Conservation (phyloP, 805 yeast species). For the Candida easanensis region DNA sequence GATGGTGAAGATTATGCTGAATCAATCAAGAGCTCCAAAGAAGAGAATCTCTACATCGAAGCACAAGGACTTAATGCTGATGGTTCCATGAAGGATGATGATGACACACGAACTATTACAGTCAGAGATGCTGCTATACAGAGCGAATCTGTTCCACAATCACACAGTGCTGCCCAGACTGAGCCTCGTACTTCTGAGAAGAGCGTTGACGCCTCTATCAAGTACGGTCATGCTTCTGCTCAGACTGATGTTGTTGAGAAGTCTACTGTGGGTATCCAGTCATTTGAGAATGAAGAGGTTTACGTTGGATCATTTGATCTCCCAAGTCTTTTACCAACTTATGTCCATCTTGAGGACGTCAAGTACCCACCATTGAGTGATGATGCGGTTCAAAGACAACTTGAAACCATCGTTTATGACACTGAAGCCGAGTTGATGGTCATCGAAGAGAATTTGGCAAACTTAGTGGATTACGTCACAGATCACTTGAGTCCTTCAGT, state of each 20-base stretch:
- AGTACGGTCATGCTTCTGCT: not conserved
- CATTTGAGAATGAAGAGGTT: constrained; percentile 34
- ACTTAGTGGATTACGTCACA: constrained; percentile 28
- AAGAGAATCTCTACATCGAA: constrained; percentile 13
- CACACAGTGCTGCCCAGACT: constrained; percentile 2
- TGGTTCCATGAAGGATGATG: constrained; percentile 9
- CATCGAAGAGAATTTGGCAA: constrained; percentile 29
- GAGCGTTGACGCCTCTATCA: constrained; percentile 3
- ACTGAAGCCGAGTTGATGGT: constrained; percentile 34
- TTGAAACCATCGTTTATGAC: constrained; percentile 25
- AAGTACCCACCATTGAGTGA: constrained; percentile 22
- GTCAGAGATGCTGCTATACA: not conserved
- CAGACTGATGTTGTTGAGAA: constrained; percentile 19
- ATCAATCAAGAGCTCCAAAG: constrained; percentile 12
- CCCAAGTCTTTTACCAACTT: constrained; percentile 18
- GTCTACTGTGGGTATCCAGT: constrained; percentile 7
- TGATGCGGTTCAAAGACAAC: constrained; percentile 15
- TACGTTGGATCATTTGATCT: constrained; percentile 26
- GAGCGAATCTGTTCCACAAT: not conserved
- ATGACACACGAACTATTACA: not conserved
- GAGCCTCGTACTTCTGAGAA: not conserved
- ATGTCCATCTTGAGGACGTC: constrained; percentile 20
- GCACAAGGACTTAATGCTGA: constrained; percentile 13
- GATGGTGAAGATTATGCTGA: constrained; percentile 2
- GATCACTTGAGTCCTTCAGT: constrained; percentile 31